Conservation (phyloP, 441 rosid species). For the Bruguiera hainesii region DNA sequence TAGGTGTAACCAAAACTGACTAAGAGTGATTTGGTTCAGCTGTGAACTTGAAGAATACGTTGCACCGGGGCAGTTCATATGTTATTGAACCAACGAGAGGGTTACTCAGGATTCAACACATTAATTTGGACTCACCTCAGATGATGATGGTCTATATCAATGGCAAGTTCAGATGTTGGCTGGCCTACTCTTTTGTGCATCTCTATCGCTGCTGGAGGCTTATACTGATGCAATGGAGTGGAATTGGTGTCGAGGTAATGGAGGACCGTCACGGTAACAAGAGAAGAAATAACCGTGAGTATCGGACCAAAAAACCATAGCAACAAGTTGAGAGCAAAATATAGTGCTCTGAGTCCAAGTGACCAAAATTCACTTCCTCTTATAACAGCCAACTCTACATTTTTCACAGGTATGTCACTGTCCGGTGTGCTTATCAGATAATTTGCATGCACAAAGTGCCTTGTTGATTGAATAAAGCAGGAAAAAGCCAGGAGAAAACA, state of each 20-base stretch:
- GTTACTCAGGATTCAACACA: too few relatives aligned
- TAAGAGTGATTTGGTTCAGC: too few relatives aligned
- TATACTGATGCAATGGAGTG: slow-evolving; percentile 38
- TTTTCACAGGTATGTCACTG: slow-evolving; percentile 33
- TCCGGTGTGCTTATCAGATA: slow-evolving; percentile 55
- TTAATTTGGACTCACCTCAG: neutral
- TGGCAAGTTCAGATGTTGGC: slow-evolving; percentile 11
- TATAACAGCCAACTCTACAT: slow-evolving; percentile 36
- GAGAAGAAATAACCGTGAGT: slow-evolving; percentile 61
- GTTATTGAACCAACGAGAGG: too few relatives aligned
- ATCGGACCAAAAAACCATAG: slow-evolving; percentile 82
- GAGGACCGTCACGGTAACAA: slow-evolving; percentile 43
- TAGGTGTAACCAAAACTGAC: too few relatives aligned
- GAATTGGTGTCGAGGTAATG: slow-evolving; percentile 47
- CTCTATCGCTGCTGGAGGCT: slow-evolving; percentile 21
- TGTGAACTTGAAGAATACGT: too few relatives aligned
- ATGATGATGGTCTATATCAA: slow-evolving; percentile 9
- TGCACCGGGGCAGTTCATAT: too few relatives aligned
- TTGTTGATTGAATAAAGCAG: slow-evolving; percentile 70
- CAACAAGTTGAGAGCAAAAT: slow-evolving; percentile 55
- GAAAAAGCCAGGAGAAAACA: slow-evolving; percentile 70
- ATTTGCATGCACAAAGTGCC: slow-evolving; percentile 57
- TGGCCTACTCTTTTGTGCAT: slow-evolving; percentile 29
- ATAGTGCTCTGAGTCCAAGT: slow-evolving; percentile 47
- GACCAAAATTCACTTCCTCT: slow-evolving; percentile 72